Evolutionary conservation across 2,329 filamentous ascomycete species (phyloP).

Genomic region (Zymoseptoria brevis): DNA sequence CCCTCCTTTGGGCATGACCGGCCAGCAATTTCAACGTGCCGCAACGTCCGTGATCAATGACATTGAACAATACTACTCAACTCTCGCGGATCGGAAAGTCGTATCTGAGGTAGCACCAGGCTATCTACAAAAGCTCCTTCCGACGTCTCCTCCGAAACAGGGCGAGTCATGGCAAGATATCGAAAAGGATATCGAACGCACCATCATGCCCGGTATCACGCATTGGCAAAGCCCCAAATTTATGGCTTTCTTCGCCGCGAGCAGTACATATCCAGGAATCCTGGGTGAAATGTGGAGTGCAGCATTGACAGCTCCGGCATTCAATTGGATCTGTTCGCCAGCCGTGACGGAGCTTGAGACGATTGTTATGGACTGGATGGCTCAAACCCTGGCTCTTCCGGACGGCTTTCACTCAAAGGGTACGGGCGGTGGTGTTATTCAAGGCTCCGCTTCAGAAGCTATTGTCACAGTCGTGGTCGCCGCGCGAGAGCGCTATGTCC

Average conservation of each 20-base stretch:
- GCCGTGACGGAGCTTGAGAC: slow-evolving; percentile 92
- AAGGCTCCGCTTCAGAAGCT: slow-evolving; percentile 82
- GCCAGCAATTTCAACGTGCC: slow-evolving; percentile 66
- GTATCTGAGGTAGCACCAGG: slow-evolving; percentile 73
- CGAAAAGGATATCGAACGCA: slow-evolving; percentile 70
- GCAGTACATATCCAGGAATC: slow-evolving; percentile 73
- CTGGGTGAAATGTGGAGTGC: slow-evolving; percentile 88
- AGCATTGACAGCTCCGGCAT: slow-evolving; percentile 80
- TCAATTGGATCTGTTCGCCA: slow-evolving; percentile 95
- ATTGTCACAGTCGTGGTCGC: slow-evolving; percentile 81
- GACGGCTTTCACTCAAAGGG: slow-evolving; percentile 64
- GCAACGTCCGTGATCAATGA: slow-evolving; percentile 75
- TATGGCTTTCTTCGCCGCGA: slow-evolving; percentile 90
- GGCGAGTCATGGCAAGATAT: slow-evolving; percentile 72
- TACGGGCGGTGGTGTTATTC: slow-evolving; percentile 84
- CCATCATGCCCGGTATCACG: slow-evolving; percentile 86
- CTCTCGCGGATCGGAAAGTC: slow-evolving; percentile 60
- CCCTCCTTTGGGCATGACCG: slow-evolving; percentile 57
- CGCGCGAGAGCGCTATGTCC: slow-evolving; percentile 70
- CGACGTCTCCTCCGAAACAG: slow-evolving; percentile 53
- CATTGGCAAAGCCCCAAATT: slow-evolving; percentile 95
- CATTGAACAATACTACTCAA: slow-evolving; percentile 79
- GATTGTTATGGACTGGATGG: slow-evolving; percentile 85
- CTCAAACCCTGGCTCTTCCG: slow-evolving; percentile 65
- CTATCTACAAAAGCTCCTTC: slow-evolving; percentile 75